A percentile compares a stretch with the other conserved stretches of the same genome.
These are phyloP conservation scores for Glycine soja DNA, from an alignment of 306 rosid genomes.

Conservation along the genomic window DNA sequence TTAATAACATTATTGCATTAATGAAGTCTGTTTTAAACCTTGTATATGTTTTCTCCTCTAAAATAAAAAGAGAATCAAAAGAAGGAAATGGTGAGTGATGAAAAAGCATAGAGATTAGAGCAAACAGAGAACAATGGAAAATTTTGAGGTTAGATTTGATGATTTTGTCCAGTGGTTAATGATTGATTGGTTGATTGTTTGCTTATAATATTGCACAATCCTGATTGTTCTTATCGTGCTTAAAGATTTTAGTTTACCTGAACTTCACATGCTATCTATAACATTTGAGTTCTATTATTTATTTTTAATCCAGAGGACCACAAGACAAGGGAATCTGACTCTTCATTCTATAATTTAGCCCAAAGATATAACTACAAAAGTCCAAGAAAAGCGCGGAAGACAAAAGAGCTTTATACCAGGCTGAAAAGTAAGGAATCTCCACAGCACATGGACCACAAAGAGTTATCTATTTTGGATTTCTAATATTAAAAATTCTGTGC, in stretches of 20 bases:
- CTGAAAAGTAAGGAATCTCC: slow-evolving; percentile 42
- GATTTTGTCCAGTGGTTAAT: slow-evolving; percentile 4
- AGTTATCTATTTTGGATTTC: neutral
- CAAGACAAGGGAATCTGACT: slow-evolving; percentile 22
- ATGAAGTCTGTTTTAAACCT: neutral
- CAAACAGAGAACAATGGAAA: neutral
- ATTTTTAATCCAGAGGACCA: slow-evolving; percentile 14
- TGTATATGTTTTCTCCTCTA: too few species aligned
- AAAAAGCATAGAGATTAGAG: neutral
- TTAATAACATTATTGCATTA: neutral
- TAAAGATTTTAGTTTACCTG: neutral
- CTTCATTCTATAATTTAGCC: slow-evolving; percentile 29
- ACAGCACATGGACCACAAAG: slow-evolving; percentile 34
- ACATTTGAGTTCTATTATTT: neutral
- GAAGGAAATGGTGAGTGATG: neutral
- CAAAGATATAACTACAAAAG: neutral
- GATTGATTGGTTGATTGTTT: neutral
- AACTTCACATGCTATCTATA: neutral
- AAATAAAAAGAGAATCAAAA: neutral
- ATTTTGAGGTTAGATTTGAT: neutral
- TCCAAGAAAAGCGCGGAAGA: slow-evolving; percentile 1
- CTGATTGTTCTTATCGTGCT: neutral
- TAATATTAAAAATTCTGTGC: neutral
- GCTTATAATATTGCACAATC: slow-evolving; percentile 13
- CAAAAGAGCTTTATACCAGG: neutral